These are phyloP conservation scores for Anthracocystis panici-leucophaei DNA, from an alignment of 1,284 basidiomycete species.

Conservation along the genomic window DNA sequence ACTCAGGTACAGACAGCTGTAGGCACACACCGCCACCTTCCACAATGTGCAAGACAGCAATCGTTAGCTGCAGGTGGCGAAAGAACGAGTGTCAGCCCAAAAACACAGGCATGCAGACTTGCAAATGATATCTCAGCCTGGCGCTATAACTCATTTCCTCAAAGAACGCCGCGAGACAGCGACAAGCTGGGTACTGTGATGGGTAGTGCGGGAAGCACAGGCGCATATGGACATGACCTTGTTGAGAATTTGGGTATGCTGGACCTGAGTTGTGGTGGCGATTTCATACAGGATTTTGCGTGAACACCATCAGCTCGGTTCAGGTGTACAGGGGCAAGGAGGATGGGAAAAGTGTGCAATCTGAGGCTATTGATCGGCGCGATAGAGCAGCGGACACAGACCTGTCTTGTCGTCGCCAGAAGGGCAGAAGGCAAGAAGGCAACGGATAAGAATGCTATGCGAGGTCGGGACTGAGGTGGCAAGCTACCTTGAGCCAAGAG, in stretches of 20 bases:
- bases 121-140: constrained; percentile 3
- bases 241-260: constrained; percentile 2
- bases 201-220: constrained; percentile 9
- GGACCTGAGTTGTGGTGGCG: constrained; percentile 16
- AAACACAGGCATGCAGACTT: neutral
- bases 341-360: constrained; percentile 23
- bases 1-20: constrained; percentile 28
- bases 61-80: constrained; percentile 14
- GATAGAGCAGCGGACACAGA: neutral
- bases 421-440: neutral
- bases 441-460: neutral
- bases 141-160: neutral
- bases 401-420: neutral
- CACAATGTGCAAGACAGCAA: neutral
- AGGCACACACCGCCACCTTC: constrained; percentile 10
- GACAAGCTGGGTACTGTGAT: constrained; percentile 4
- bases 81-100: neutral
- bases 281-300: constrained; percentile 7
- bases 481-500: neutral
- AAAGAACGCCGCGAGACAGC: constrained; percentile 9
- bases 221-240: constrained; percentile 1
- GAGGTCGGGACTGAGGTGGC: neutral
- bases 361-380: constrained; percentile 12
- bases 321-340: constrained; percentile 12
- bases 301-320: constrained; percentile 19